These are phyloP conservation scores for Colletotrichum sublineola DNA, from an alignment of 2,329 filamentous ascomycete species.

Conservation along the genomic window DNA sequence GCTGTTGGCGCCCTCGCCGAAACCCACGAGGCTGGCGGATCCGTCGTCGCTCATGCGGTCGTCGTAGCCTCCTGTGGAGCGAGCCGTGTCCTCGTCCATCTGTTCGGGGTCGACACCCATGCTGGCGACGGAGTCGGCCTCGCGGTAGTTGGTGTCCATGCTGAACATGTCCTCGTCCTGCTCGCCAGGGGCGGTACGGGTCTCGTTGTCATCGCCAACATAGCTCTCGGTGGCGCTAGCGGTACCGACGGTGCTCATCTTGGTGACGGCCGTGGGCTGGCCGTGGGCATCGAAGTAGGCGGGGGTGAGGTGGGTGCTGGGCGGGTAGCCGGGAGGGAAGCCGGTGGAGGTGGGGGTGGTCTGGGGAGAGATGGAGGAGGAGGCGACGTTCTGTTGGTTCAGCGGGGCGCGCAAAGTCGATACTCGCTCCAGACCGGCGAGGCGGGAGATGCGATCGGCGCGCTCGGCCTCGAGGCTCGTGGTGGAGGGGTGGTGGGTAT, in stretches of 20 bases:
- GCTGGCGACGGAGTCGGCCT: constrained; percentile 72
- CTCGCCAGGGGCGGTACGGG: constrained; percentile 66
- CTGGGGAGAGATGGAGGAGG: constrained; percentile 62
- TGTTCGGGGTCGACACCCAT: constrained; percentile 57
- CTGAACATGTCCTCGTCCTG: constrained; percentile 78
- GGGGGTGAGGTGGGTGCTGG: constrained; percentile 60
- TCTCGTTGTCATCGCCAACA: constrained; percentile 66
- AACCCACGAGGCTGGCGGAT: constrained; percentile 86
- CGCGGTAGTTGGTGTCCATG: constrained; percentile 72
- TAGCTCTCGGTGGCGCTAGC: constrained; percentile 88
- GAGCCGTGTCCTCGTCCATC: constrained; percentile 67
- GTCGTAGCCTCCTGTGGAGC: constrained; percentile 65
- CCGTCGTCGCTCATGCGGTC: constrained; percentile 90
- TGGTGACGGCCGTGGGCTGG: constrained; percentile 75
- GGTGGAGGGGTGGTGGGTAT: constrained; percentile 72
- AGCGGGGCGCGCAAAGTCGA: constrained; percentile 75
- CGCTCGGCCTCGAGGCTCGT: constrained; percentile 90
- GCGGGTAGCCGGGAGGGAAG: constrained; percentile 57
- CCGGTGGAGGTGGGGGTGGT: constrained; percentile 64
- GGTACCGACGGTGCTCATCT: constrained; percentile 91
- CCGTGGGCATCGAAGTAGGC: constrained; percentile 87
- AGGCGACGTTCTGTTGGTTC: constrained; percentile 48
- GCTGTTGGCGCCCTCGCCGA: constrained; percentile 91
- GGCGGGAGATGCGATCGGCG: constrained; percentile 93
- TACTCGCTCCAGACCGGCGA: constrained; percentile 91